These are phyloP conservation scores for Coelastrella sp. DNA, from an alignment of 139 green algal genomes.

Conservation along the genomic window DNA sequence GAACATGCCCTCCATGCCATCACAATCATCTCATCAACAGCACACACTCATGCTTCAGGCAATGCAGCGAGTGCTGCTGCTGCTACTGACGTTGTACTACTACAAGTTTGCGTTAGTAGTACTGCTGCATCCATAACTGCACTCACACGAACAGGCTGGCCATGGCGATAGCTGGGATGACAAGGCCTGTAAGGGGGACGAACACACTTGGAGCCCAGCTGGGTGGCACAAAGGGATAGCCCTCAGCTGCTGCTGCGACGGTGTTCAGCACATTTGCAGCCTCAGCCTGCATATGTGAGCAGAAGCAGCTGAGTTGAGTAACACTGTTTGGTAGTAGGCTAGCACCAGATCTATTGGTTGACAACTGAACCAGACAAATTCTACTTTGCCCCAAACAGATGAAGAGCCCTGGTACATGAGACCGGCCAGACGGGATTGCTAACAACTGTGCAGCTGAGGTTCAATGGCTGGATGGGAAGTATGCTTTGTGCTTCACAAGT, in stretches of 20 bases:
- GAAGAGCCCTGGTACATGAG: too few relatives aligned
- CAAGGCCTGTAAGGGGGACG: slow-evolving; percentile 60
- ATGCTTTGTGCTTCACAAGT: too few relatives aligned
- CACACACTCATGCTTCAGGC: too few relatives aligned
- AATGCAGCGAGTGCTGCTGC: too few relatives aligned
- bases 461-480: too few relatives aligned
- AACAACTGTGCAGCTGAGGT: too few relatives aligned
- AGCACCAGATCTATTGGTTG: too few relatives aligned
- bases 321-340: not conserved
- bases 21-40: too few relatives aligned
- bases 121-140: not conserved
- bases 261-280: slow-evolving; percentile 62
- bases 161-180: slow-evolving; percentile 67
- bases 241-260: slow-evolving; percentile 60
- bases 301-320: not conserved
- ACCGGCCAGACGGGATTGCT: too few relatives aligned
- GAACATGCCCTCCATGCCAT: too few relatives aligned
- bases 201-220: slow-evolving; percentile 63
- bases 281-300: slow-evolving; percentile 55
- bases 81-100: too few relatives aligned
- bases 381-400: too few relatives aligned
- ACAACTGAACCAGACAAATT: not conserved
- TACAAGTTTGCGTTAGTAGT: not conserved
- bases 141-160: slow-evolving; percentile 64
- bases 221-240: slow-evolving; percentile 73